Evolutionary conservation across 345 rosid species (phyloP).

Genomic region (Syzygium grande): DNA sequence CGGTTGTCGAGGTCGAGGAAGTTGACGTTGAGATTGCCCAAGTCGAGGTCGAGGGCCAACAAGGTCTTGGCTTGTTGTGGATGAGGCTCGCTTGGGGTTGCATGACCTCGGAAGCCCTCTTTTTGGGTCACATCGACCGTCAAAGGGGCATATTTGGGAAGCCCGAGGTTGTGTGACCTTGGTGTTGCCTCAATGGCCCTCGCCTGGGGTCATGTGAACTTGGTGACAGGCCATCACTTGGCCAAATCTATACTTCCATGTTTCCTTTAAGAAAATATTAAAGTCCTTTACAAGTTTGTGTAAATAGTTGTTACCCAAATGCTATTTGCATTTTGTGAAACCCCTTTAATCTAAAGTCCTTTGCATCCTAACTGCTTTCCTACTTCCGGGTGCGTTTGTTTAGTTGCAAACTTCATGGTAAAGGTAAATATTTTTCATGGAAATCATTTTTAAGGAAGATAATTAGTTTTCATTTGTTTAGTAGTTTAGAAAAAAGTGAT

Average conservation of each 20-base stretch:
- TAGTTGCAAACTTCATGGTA: background rate
- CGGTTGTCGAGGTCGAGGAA: background rate
- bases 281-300: background rate
- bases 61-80: background rate
- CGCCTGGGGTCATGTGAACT: background rate
- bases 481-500: background rate
- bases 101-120: background rate
- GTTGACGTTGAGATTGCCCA: background rate
- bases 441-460: background rate
- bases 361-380: background rate
- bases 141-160: background rate
- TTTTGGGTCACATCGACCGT: rapidly evolving
- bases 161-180: background rate
- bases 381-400: background rate
- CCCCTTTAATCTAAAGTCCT: background rate
- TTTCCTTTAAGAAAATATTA: background rate
- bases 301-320: background rate
- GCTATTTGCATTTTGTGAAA: background rate
- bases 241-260: background rate
- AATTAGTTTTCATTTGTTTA: background rate
- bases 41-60: background rate
- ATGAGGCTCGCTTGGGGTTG: background rate
- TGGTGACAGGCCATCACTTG: background rate
- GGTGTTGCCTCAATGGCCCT: background rate
- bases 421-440: background rate